Base-by-base conservation (phyloP, 169 alveolate genomes). In the Plasmodium billcollinsi region DNA sequence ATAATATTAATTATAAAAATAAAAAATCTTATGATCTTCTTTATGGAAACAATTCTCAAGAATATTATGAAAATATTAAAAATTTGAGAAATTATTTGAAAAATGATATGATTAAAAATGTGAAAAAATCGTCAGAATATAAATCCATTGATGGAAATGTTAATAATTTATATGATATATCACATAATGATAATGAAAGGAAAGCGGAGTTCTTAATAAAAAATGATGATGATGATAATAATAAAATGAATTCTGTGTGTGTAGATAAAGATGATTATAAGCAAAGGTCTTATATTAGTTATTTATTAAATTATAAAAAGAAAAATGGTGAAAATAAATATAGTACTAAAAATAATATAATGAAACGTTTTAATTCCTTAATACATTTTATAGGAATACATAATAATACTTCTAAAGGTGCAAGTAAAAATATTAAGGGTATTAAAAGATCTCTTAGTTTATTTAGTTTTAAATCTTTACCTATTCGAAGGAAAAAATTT, bases 301-400 rank as follows among this genome's bases (percentile, higher is more conserved):
- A 33, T 66, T 70, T 78, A 58, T 59, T 78, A 47, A 78, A 78
- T 78, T 59, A 78, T 45, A 78, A 29, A 45, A 65, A 50, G 21
- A 52, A 20, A 50, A 66, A 21, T 6, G 52, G 47, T 11, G 52
- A 71, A 15, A 47, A 43, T 69, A 15, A 47, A 33, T 24, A 11
- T 24, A 14, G 20, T 21, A 59, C 9, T 21, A n/a, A 54, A 39
- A 61, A 61, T 20, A 58, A 54, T 47, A 15, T 65, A 2, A n/a
- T 50, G 26, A 59, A 39, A 7, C 62, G 54, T 24, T 56, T 78
- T 18, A 78, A 66, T 52, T 50, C 78, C 14, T 56, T 26, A 15
- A 58, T 50, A 3, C 50, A 63, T 33, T 26, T 65, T 63, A 66
- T 65, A 49, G 76, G 71, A n/a, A 78, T 65, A 50, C 43, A 20